Conservation (phyloP, 768 basidiomycete species). For the Termitomyces sp. region DNA sequence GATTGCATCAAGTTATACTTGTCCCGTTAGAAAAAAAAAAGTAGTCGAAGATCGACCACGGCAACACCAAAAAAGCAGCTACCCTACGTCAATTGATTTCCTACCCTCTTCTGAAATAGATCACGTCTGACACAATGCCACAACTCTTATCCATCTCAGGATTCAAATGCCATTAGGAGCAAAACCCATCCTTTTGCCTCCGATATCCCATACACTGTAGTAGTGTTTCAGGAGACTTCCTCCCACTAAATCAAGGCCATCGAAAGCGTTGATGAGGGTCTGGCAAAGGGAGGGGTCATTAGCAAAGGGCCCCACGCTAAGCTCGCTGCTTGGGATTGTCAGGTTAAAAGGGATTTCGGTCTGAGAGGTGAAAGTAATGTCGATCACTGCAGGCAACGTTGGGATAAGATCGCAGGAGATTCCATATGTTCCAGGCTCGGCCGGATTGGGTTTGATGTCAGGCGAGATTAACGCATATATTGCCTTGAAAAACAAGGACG, state of each 20-base stretch:
- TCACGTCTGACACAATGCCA: neutral
- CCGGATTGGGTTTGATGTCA: conserved; percentile 43
- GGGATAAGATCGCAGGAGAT: conserved; percentile 42
- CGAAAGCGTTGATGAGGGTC: conserved; percentile 55
- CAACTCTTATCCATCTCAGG: neutral
- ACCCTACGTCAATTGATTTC: neutral
- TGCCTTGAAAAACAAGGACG: conserved; percentile 25
- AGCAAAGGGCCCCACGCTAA: conserved; percentile 53
- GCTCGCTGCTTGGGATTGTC: conserved; percentile 50
- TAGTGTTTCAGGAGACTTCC: conserved; percentile 55
- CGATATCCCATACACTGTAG: conserved; percentile 55
- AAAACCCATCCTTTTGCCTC: conserved; percentile 43
- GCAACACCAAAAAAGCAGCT: neutral
- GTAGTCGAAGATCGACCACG: neutral
- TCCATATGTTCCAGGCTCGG: conserved; percentile 51
- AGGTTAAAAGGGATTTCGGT: conserved; percentile 44
- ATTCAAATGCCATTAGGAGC: conserved; percentile 26
- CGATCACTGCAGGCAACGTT: conserved; percentile 44
- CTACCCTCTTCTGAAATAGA: neutral
- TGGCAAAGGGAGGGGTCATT: conserved; percentile 44
- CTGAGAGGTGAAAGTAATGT: conserved; percentile 49
- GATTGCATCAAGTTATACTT: neutral
- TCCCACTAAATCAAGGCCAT: conserved; percentile 45
- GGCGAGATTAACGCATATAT: conserved; percentile 56
- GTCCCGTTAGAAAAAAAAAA: neutral